Conservation (phyloP, 208 protist species). For the Crithidia expoeki region DNA sequence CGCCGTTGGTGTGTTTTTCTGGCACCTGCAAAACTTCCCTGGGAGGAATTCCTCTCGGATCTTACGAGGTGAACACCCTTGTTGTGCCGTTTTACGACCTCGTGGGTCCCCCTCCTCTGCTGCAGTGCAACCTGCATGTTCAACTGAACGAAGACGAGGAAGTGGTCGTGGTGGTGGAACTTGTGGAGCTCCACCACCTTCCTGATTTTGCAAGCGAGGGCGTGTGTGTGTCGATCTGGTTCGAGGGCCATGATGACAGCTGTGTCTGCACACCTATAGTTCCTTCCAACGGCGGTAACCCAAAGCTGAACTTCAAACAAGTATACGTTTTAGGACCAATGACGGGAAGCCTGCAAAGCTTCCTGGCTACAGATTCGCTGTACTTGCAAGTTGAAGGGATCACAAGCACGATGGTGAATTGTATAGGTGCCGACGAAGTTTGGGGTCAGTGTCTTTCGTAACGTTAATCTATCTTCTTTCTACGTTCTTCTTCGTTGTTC, state of each 20-base stretch:
- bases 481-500: neutral
- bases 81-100: constrained; percentile 52
- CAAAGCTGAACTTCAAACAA: constrained; percentile 52
- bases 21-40: constrained; percentile 57
- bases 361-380: constrained; percentile 46
- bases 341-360: constrained; percentile 42
- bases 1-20: constrained; percentile 43
- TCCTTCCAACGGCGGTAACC: constrained; percentile 44
- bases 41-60: constrained; percentile 37
- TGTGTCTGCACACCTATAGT: constrained; percentile 43
- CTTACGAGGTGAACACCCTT: constrained; percentile 46
- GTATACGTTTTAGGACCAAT: constrained; percentile 50
- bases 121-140: constrained; percentile 45
- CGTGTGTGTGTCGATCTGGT: constrained; percentile 56
- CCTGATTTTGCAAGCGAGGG: constrained; percentile 54
- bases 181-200: constrained; percentile 49
- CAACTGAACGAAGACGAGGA: constrained; percentile 33
- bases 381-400: constrained; percentile 59
- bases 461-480: constrained; percentile 1
- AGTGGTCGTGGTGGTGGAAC: constrained; percentile 43
- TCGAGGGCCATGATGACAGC: constrained; percentile 43
- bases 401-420: constrained; percentile 43
- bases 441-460: constrained; percentile 3
- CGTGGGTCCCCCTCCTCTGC: constrained; percentile 46
- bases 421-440: neutral